Evolutionary conservation across 2,329 filamentous ascomycete genomes (phyloP).

Genomic region (Cyphellophora europaea): DNA sequence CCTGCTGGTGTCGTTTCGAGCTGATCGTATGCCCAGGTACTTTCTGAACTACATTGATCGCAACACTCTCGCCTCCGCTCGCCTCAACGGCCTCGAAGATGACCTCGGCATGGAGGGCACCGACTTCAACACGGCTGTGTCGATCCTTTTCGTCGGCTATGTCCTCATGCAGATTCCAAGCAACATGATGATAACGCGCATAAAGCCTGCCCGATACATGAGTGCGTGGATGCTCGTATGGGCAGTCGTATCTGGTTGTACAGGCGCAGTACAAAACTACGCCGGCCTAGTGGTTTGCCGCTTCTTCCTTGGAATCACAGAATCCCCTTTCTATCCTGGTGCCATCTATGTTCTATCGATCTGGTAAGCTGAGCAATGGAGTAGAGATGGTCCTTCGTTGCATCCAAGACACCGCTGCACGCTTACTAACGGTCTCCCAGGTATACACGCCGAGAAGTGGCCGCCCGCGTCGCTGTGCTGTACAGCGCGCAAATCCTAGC

Average conservation of each 20-base stretch:
- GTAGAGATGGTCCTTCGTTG: too few relatives aligned
- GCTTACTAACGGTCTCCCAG: constrained; percentile 55
- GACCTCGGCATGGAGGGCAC: constrained; percentile 20
- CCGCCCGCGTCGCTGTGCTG: constrained; percentile 43
- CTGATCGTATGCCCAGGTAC: constrained; percentile 30
- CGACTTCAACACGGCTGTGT: constrained; percentile 23
- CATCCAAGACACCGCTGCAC: too few relatives aligned
- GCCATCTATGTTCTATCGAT: constrained; percentile 55
- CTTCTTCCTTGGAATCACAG: constrained; percentile 30
- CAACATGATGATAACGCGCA: constrained; percentile 22
- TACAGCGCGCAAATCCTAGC: constrained; percentile 53
- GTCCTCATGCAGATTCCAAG: constrained; percentile 14
- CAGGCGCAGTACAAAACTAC: constrained; percentile 29
- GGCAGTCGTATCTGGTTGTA: constrained; percentile 24
- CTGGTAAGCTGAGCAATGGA: constrained; percentile 53
- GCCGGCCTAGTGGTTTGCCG: constrained; percentile 30
- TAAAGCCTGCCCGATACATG: constrained; percentile 35
- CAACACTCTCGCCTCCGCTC: constrained; percentile 22
- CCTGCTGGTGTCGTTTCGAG: too few relatives aligned
- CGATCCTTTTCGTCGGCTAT: constrained; percentile 20
- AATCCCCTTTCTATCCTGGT: constrained; percentile 48
- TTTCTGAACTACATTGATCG: constrained; percentile 19
- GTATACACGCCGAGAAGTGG: constrained; percentile 54
- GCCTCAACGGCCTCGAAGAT: constrained; percentile 20
- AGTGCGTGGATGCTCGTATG: constrained; percentile 25